Percentiles rank a stretch among this genome's conserved stretches.
These are phyloP conservation scores for Tolypocladium endophyticum DNA, from an alignment of 2,329 filamentous ascomycete genomes.

Conservation along the genomic window DNA sequence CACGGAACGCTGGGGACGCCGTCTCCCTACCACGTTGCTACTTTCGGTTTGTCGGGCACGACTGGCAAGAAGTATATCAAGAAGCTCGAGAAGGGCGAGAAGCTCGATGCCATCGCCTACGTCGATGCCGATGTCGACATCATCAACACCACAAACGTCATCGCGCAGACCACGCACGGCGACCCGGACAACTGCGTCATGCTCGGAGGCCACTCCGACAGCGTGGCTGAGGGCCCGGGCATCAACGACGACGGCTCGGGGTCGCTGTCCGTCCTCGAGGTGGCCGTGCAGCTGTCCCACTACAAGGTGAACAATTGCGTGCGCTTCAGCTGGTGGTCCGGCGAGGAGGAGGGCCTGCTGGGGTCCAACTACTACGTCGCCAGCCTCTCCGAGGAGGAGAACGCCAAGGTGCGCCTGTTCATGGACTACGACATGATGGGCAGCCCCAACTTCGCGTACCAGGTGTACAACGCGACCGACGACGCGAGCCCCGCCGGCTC, in stretches of 20 bases:
- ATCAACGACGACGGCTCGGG: slow-evolving; percentile 75
- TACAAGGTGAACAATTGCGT: slow-evolving; percentile 55
- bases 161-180: slow-evolving; percentile 50
- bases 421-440: slow-evolving; percentile 65
- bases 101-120: slow-evolving; percentile 45
- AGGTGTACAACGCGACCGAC: slow-evolving; percentile 65
- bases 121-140: slow-evolving; percentile 46
- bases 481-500: slow-evolving; percentile 60
- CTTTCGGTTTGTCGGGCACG: slow-evolving; percentile 52
- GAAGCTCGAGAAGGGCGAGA: slow-evolving; percentile 39
- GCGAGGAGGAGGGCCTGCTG: slow-evolving; percentile 55
- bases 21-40: slow-evolving; percentile 50
- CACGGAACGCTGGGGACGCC: slow-evolving; percentile 60
- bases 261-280: slow-evolving; percentile 49
- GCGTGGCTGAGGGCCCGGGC: slow-evolving; percentile 52
- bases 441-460: slow-evolving; percentile 55
- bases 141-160: slow-evolving; percentile 47
- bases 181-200: slow-evolving; percentile 55
- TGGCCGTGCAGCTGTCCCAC: slow-evolving; percentile 46
- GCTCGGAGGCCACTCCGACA: slow-evolving; percentile 55
- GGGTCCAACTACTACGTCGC: slow-evolving; percentile 53
- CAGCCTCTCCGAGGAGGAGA: slow-evolving; percentile 44
- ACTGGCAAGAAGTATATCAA: slow-evolving; percentile 47
- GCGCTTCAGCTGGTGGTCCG: slow-evolving; percentile 58
- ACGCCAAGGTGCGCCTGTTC: slow-evolving; percentile 51